Evolutionary conservation across 176 grass and related monocot species (phyloP).

Genomic region (Areca catechu): DNA sequence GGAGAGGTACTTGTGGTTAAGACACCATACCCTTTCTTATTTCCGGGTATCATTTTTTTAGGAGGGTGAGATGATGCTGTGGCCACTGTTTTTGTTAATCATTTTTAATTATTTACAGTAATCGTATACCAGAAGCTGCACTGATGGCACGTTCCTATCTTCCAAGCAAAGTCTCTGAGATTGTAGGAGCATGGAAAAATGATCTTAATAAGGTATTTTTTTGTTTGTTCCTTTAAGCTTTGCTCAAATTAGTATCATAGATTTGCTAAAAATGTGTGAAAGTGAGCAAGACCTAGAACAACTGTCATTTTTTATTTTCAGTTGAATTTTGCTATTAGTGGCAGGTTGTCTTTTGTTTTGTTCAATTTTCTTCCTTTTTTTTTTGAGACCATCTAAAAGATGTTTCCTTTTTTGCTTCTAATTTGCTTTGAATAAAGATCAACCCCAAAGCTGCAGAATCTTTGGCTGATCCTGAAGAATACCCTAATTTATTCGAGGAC

Average conservation of each 20-base stretch:
- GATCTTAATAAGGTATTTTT: slow-evolving; percentile 74
- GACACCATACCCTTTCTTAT: neutral
- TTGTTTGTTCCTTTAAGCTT: slow-evolving; percentile 15
- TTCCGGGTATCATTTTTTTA: neutral
- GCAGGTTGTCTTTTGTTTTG: neutral
- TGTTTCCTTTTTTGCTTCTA: too few species aligned
- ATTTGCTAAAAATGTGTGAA: neutral
- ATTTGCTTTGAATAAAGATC: slow-evolving; percentile 28
- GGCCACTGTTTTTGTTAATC: slow-evolving; percentile 2
- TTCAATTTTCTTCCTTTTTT: slow-evolving; percentile 13
- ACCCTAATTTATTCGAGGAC: slow-evolving; percentile 91
- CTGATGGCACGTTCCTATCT: slow-evolving; percentile 94
- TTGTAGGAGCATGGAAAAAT: slow-evolving; percentile 76
- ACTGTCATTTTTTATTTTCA: neutral
- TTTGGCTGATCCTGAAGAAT: slow-evolving; percentile 91
- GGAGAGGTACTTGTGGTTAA: slow-evolving; percentile 43
- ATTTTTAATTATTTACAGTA: slow-evolving; percentile 34
- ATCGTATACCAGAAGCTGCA: slow-evolving; percentile 95
- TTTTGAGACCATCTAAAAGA: neutral
- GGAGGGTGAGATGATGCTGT: neutral
- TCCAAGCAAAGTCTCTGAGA: slow-evolving; percentile 94
- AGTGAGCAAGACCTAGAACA: too few species aligned
- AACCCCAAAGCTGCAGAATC: slow-evolving; percentile 96
- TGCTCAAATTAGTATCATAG: neutral
- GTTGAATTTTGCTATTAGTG: slow-evolving; percentile 11